Evolutionary conservation across 2,329 filamentous ascomycete species (phyloP), one percentile per base, ranked within the genome.

Genomic region (Xylaria sp.): DNA sequence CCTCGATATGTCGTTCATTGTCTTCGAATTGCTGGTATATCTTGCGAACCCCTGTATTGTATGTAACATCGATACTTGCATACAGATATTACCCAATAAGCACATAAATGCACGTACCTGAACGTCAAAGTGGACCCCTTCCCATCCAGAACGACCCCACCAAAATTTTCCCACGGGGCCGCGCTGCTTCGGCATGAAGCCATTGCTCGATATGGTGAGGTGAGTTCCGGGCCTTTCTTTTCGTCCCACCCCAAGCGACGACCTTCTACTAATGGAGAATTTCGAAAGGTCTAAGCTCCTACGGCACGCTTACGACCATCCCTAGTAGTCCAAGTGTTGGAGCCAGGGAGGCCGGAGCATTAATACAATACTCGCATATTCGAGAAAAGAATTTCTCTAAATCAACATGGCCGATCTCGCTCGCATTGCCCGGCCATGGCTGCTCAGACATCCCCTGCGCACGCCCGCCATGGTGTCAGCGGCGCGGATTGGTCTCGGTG

Each of bases 401-500:
- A 5, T 30, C 37, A 57, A n/a, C 55, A 65, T 65, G 59, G 60
- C 66, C 60, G 60, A 63, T 16, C 56, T 66, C 56, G 54, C 62
- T 11, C 65, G 62, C 50, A 56, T 63, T 30, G 55, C 66, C 35
- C 63, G 62, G 52, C 63, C 63, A 19, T 61, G 63, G 65, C 60
- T 66, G 48, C 19, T 58, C 46, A 51, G 58, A 10, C 54, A 10
- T 4, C 50, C 56, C 3, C 16, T 57, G 3, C 55, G 23, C 39
- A 39, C 52, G 9, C 42, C 46, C 13, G 23, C 48, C 18, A 35
- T 42, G 42, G 37, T 37, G 2, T 34, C 44, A 11, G 52, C 49
- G 34, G 34, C 56, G 5, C 59, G 61, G 18, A 56, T 61, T 16
- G 47, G 63, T 8, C 53, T 58, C 52, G 44, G 59, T 19, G 42